Percentiles rank a stretch among this genome's conserved stretches.
Evolutionary conservation across 1,284 basidiomycete species (phyloP).

Genomic region (Volvariella surrecta): DNA sequence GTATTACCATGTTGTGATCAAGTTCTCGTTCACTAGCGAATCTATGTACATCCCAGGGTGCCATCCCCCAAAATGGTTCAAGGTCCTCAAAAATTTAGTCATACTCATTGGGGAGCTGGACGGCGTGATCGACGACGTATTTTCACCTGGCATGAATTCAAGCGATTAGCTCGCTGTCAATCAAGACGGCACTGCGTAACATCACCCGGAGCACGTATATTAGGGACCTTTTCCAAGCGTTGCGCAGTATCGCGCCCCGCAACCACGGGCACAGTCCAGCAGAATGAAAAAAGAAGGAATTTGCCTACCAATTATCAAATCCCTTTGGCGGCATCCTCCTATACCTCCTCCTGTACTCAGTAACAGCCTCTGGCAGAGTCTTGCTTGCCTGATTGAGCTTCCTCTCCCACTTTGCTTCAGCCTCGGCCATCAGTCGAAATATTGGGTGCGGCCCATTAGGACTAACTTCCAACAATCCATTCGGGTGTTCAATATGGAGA

Average conservation of each 20-base stretch:
- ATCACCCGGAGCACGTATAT: too few species aligned
- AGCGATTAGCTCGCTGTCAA: background rate
- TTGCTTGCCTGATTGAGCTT: slow-evolving; percentile 45
- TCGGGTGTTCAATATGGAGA: slow-evolving; percentile 18
- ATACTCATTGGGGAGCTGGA: slow-evolving; percentile 49
- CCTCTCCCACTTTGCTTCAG: slow-evolving; percentile 40
- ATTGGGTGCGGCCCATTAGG: slow-evolving; percentile 39
- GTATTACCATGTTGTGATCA: slow-evolving; percentile 16
- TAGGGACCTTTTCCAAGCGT: too few species aligned
- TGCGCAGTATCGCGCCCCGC: too few species aligned
- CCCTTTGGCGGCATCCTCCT: slow-evolving; percentile 39
- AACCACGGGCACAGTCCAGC: background rate
- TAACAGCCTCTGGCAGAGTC: slow-evolving; percentile 44
- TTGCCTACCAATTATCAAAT: slow-evolving; percentile 42
- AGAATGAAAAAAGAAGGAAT: background rate
- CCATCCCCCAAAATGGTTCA: slow-evolving; percentile 43
- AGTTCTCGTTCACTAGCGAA: slow-evolving; percentile 13
- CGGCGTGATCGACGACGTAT: slow-evolving; percentile 41
- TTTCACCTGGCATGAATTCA: slow-evolving; percentile 37
- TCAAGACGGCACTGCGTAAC: too few species aligned
- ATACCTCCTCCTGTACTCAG: slow-evolving; percentile 46
- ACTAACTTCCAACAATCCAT: slow-evolving; percentile 31
- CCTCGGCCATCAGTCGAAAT: slow-evolving; percentile 42
- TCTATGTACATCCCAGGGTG: slow-evolving; percentile 28
- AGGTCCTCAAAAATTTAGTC: slow-evolving; percentile 42